Percentiles rank a stretch among this genome's conserved stretches.
phyloP scores from a whole-genome alignment of 106 monocot species.

The Dendrobium officinale region DNA sequence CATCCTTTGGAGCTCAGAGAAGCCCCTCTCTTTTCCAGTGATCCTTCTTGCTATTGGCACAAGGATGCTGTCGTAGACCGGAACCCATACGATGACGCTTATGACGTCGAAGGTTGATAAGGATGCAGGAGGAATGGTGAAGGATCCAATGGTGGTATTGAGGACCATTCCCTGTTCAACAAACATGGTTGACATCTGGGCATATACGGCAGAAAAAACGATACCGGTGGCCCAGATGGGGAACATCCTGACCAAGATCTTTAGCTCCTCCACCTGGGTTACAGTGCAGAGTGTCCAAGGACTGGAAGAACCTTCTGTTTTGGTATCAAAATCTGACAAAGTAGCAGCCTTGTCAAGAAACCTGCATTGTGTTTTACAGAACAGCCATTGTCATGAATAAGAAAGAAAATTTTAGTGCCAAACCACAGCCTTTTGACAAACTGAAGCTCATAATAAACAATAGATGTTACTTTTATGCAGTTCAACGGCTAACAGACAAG shows the following conservation, averaged over 20 bases:
- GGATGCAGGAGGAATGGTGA: conserved; percentile 62
- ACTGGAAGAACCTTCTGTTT: conserved; percentile 21
- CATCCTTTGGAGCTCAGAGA: conserved; percentile 53
- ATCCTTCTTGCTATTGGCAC: conserved; percentile 40
- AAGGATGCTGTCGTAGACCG: conserved; percentile 48
- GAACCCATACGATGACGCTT: conserved; percentile 49
- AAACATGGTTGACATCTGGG: conserved; percentile 57
- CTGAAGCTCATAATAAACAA: neutral
- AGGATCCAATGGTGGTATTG: conserved; percentile 27
- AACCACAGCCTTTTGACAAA: neutral
- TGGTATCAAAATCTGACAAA: conserved; percentile 12
- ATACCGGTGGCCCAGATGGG: conserved; percentile 56
- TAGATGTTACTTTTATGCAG: neutral
- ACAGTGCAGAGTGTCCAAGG: conserved; percentile 64
- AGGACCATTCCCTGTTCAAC: conserved; percentile 70
- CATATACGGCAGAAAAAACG: conserved; percentile 43
- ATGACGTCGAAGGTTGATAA: conserved; percentile 51
- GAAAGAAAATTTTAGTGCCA: neutral
- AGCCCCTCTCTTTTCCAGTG: conserved; percentile 56
- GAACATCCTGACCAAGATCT: conserved; percentile 59
- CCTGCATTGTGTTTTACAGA: conserved; percentile 4
- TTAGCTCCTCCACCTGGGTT: conserved; percentile 70
- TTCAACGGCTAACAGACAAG: neutral
- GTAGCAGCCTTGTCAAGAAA: conserved; percentile 62
- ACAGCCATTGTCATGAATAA: neutral